phyloP scores from a whole-genome alignment of 2,329 filamentous ascomycete genomes.

The Fusarium brevicatenulatum region DNA sequence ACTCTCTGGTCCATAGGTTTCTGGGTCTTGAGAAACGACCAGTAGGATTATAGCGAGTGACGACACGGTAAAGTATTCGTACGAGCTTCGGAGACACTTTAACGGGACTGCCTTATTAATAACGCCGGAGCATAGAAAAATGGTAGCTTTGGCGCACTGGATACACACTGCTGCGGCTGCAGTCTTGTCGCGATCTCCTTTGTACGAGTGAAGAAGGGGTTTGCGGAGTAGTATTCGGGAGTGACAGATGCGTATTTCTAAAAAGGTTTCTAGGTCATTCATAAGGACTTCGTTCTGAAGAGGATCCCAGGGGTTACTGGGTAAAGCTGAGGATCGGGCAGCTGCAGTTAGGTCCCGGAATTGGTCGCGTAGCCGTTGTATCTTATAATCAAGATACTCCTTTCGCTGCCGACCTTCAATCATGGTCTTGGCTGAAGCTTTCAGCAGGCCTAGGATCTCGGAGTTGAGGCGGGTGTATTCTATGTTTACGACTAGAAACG shows the following conservation, averaged over 20 bases:
- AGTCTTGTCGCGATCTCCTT: neutral
- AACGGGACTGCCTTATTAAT: neutral
- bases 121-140: fast-evolving
- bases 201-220: neutral
- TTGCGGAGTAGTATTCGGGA: neutral
- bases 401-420: neutral
- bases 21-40: neutral
- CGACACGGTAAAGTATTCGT: neutral
- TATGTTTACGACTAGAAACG: neutral
- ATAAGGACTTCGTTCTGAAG: neutral
- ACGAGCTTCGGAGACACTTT: neutral
- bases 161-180: neutral
- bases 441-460: neutral
- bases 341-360: neutral
- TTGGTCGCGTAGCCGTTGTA: neutral
- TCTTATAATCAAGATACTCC: neutral
- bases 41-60: neutral
- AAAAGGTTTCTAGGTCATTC: neutral
- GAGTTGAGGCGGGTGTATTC: neutral
- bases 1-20: neutral
- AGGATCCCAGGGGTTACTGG: neutral
- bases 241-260: neutral
- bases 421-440: neutral
- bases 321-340: fast-evolving
- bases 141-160: neutral